Evolutionary conservation across 108 stramenopile species (phyloP).

Genomic region (Fragilaria crotonensis): DNA sequence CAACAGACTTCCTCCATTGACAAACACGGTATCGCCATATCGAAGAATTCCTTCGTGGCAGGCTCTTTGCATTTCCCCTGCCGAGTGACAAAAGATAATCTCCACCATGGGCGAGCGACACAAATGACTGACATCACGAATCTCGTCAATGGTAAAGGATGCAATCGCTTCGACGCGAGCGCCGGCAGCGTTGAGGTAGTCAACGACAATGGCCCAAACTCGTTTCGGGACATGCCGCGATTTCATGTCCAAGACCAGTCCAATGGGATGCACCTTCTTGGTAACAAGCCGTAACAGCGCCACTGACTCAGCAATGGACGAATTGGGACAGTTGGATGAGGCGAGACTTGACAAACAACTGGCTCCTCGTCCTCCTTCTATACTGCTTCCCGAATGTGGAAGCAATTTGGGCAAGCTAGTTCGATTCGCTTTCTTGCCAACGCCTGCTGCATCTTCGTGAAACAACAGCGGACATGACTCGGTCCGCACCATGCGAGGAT

Average conservation of each 20-base stretch:
- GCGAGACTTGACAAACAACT: not conserved
- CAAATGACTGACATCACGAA: constrained; percentile 60
- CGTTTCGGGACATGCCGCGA: constrained; percentile 71
- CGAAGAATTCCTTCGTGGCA: constrained; percentile 57
- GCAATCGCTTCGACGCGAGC: constrained; percentile 71
- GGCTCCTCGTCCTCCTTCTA: not conserved
- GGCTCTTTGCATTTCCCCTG: constrained; percentile 72
- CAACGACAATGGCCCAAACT: constrained; percentile 66
- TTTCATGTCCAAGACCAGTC: constrained; percentile 74
- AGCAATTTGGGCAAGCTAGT: no score
- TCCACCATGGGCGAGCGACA: constrained; percentile 44
- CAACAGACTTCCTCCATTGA: constrained; percentile 77
- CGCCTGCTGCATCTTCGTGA: not conserved
- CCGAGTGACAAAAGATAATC: constrained; percentile 73
- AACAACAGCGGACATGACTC: not conserved
- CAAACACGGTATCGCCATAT: constrained; percentile 70
- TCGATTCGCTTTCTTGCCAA: not conserved
- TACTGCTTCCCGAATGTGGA: no score
- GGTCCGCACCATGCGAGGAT: not conserved
- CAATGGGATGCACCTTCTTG: constrained; percentile 47
- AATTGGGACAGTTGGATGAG: constrained; percentile 34
- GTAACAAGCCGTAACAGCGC: constrained; percentile 42
- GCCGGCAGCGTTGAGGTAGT: constrained; percentile 47
- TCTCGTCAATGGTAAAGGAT: constrained; percentile 65
- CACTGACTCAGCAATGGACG: constrained; percentile 51